Percentiles rank a stretch among this genome's conserved stretches.
These are phyloP conservation scores for Venustampulla echinocandica DNA, from an alignment of 495 filamentous ascomycete genomes.

Conservation along the genomic window DNA sequence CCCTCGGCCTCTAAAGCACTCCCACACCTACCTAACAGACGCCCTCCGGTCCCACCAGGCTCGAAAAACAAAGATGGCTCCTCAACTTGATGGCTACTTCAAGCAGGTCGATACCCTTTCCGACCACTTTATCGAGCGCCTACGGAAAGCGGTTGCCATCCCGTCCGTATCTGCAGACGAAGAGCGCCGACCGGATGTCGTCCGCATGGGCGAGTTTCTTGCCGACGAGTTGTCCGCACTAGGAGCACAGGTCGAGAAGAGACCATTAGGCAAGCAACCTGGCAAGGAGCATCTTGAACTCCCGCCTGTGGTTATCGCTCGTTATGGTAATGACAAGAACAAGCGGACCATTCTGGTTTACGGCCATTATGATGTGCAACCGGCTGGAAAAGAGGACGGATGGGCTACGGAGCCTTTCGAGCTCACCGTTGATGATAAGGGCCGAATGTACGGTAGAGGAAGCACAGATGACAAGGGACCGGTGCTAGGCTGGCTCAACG, in stretches of 20 bases:
- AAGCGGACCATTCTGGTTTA: constrained; percentile 96
- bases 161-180: constrained; percentile 91
- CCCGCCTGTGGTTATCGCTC: constrained; percentile 82
- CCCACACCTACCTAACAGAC: constrained; percentile 36
- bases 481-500: constrained; percentile 94
- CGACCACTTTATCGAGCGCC: constrained; percentile 81
- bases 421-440: constrained; percentile 78
- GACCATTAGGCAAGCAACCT: constrained; percentile 80
- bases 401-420: constrained; percentile 96
- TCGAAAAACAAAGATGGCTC: constrained; percentile 74
- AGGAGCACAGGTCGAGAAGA: constrained; percentile 77
- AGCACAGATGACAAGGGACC: constrained; percentile 98
- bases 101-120: constrained; percentile 79
- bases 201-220: constrained; percentile 94
- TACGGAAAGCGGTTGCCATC: constrained; percentile 88
- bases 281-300: constrained; percentile 83
- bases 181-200: constrained; percentile 76
- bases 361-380: constrained; percentile 98
- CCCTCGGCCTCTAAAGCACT: too few species aligned
- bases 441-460: constrained; percentile 90
- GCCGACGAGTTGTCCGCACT: constrained; percentile 70
- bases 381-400: constrained; percentile 84
- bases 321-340: constrained; percentile 81
- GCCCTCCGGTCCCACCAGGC: constrained; percentile 37
- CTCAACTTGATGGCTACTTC: constrained; percentile 75